A percentile compares a stretch with the other conserved stretches of the same genome.
phyloP scores from a whole-genome alignment of 169 alveolate species.

The Plasmodium gonderi region DNA sequence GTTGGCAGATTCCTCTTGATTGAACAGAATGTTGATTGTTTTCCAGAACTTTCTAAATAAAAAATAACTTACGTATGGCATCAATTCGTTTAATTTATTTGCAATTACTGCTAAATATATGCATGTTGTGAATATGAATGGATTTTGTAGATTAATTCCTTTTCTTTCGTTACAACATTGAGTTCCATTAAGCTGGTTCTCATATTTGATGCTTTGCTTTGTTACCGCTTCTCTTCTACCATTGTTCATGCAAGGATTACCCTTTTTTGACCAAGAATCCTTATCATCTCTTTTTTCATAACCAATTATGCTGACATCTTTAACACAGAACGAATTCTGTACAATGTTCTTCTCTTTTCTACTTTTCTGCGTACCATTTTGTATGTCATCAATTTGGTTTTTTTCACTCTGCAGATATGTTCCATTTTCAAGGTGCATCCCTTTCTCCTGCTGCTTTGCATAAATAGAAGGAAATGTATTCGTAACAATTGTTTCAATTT shows the following conservation, averaged over 20 bases:
- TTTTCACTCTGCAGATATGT: background rate
- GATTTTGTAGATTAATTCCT: background rate
- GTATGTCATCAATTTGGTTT: background rate
- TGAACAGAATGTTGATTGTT: background rate
- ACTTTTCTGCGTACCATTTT: background rate
- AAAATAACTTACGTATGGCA: constrained; percentile 48
- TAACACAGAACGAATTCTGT: no score
- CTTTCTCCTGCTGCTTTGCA: background rate
- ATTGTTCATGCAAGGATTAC: background rate
- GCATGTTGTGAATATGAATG: background rate
- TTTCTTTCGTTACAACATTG: background rate
- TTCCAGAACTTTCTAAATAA: constrained; percentile 28
- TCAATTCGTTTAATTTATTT: background rate
- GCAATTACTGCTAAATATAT: constrained; percentile 31
- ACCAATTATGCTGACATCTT: no score
- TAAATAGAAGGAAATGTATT: no score
- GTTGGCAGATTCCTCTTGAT: background rate
- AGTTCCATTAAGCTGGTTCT: background rate
- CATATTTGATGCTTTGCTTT: background rate
- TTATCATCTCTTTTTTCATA: no score
- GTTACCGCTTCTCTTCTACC: background rate
- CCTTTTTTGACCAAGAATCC: background rate
- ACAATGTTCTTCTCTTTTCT: background rate
- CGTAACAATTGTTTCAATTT: background rate
- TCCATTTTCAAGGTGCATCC: no score